Evolutionary conservation across 108 stramenopile genomes (phyloP), one percentile per base, ranked within the genome.

Genomic region (Phaeodactylum tricornutum): DNA sequence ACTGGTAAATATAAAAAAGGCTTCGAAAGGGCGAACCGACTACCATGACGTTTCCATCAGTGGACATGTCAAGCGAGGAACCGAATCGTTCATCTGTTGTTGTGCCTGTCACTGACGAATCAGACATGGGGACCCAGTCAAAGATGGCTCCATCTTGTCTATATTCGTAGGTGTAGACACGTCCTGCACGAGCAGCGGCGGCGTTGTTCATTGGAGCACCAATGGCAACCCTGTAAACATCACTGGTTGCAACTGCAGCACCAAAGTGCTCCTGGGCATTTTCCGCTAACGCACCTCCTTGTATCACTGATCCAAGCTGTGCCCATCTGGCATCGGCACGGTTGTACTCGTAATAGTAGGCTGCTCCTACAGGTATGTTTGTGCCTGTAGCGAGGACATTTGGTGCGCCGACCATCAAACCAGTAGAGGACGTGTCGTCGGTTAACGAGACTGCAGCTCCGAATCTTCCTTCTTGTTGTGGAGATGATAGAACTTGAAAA

Each of bases 11-110:
- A 6, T 20, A 20, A n/a, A 41, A 41, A 20, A 15, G 16, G 39
- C 39, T 41, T 20, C 17, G 14, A 6, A 14, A 31, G 37, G 40
- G 50, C n/a, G 17, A 19, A 38, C 39, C 36, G 6, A 20, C 45
- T 4, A 47, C 45, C 6, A 47, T 25, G 7, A 26, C 27, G 7
- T 47, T 47, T 4, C 45, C 45, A 47, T 47, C 45, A 20, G 6
- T 21, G 7, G 12, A 27, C 23, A 52, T 25, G 16, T 42, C 40
- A 14, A 52, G 15, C 4, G 39, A 14, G 16, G 34, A 6, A 42
- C 22, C 36, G 24, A 42, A 38, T 6, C 32, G 32, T 7, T 14
- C 40, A 12, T 20, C 14, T 4, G 39, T 5, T 14, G 16, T 15
- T 14, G 39, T 11, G 8, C 39, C 39, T 4, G 21, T 20, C 39